Base-by-base conservation (phyloP, 345 rosid species). In the Gossypium australe region DNA sequence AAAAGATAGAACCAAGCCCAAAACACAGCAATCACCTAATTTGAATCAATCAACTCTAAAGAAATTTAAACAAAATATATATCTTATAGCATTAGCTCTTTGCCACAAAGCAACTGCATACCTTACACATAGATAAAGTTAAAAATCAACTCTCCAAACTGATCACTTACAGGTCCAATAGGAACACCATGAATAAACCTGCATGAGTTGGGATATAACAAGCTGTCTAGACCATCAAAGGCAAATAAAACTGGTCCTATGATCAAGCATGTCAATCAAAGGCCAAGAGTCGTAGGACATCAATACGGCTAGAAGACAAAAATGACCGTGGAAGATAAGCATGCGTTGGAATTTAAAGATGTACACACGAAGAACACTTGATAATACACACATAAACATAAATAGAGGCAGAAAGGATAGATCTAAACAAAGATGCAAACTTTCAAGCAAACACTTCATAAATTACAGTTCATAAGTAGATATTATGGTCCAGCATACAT, bases 401-500 rank as follows among this genome's bases (percentile, higher is more conserved):
- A 29, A 3, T 29, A 29, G 38, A 29, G 5, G 43, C 11, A 47
- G 3, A 16, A 29, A 47, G 29, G 20, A 51, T 72, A 20, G 52
- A 61, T 58, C 9, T 41, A 27, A 47, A 27, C 44, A 63, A 75
- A 7, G 69, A 65, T 25, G 22, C 27, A 27, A 75, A 77, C 20
- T 58, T 66, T 73, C 38, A 72, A 77, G 64, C 61, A 45, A 27
- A 66, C 69, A 77, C 48, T 78, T 67, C 10, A 74, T 75, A 72
- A 67, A 71, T 60, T 71, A 78, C 55, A 49, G 73, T 29, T 47
- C 56, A 79, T 60, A 79, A 81, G 80, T 75, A 79, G 25, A 82
- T 77, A 75, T 48, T 76, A 78, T 79, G 79, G 80, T 80, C 84
- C 82, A 75, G 84, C 91, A 87, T 82, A 85, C 90, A 89, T 84